phyloP scores from a whole-genome alignment of 2,329 filamentous ascomycete genomes.

The Paradendryphiella salina region DNA sequence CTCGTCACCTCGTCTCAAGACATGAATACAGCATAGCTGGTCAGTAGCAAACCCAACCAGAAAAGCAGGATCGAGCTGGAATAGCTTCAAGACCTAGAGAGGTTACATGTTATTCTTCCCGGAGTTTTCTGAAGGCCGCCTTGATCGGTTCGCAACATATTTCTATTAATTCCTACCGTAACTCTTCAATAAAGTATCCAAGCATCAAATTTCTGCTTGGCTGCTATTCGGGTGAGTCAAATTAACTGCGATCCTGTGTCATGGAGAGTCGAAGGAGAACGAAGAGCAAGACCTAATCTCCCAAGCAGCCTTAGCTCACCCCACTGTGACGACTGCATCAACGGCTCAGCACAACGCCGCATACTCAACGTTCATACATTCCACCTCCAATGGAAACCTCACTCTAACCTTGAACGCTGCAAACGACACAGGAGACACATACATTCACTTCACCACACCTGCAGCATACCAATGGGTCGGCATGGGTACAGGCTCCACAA shows the following conservation, averaged over 20 bases:
- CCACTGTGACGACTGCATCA: background rate
- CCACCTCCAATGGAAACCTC: background rate
- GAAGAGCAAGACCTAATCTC: background rate
- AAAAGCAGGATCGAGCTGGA: too few species aligned
- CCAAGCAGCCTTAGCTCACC: background rate
- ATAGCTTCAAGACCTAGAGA: too few species aligned
- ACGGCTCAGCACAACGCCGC: background rate
- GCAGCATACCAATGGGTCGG: too few species aligned
- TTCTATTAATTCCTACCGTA: too few species aligned
- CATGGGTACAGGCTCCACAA: too few species aligned
- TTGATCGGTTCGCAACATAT: too few species aligned
- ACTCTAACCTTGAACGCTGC: background rate
- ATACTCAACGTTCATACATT: background rate
- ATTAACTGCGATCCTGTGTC: background rate
- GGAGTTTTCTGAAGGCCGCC: too few species aligned
- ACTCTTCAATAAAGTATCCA: background rate
- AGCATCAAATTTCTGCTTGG: background rate
- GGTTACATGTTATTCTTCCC: too few species aligned
- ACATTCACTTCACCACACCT: background rate
- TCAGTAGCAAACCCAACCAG: too few species aligned
- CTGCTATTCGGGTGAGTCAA: background rate
- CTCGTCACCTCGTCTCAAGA: too few species aligned
- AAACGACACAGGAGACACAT: background rate
- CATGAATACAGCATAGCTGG: too few species aligned
- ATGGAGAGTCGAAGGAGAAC: background rate